phyloP scores from a whole-genome alignment of 2,329 filamentous ascomycete species.

The Magnaporthales sp. region DNA sequence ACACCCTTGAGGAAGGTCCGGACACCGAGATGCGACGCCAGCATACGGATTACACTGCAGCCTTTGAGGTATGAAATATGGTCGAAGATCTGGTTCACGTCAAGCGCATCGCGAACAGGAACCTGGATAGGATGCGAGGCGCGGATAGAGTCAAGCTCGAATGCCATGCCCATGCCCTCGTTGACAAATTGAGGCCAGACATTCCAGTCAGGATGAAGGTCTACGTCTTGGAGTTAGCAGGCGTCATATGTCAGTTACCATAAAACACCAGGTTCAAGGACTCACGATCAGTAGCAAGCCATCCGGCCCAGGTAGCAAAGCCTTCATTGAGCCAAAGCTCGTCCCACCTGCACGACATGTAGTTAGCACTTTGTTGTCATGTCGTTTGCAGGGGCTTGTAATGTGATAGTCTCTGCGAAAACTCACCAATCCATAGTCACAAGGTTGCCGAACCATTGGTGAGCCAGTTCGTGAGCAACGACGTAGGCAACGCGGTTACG shows the following conservation, averaged over 20 bases:
- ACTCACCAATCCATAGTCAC: constrained; percentile 84
- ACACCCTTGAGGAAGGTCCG: constrained; percentile 88
- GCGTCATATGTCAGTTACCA: too few species aligned
- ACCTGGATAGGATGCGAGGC: constrained; percentile 96
- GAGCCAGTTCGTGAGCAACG: constrained; percentile 94
- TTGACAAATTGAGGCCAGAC: constrained; percentile 97
- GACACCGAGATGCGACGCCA: constrained; percentile 80
- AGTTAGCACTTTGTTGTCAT: background rate
- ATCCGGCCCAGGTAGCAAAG: constrained; percentile 97
- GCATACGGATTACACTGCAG: constrained; percentile 92
- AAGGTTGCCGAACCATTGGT: constrained; percentile 97
- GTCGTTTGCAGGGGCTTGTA: background rate
- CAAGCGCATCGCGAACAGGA: constrained; percentile 82
- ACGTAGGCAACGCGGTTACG: constrained; percentile 94
- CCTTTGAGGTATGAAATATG: constrained; percentile 95
- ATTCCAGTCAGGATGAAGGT: constrained; percentile 94
- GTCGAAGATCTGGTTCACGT: constrained; percentile 97
- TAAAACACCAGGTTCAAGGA: background rate
- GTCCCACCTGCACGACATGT: constrained; percentile 55
- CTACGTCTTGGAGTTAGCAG: constrained; percentile 17
- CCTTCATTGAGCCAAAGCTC: constrained; percentile 96
- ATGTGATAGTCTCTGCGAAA: background rate
- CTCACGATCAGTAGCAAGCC: constrained; percentile 68
- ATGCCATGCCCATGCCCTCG: constrained; percentile 87
- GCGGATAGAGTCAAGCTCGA: constrained; percentile 80